Evolutionary conservation across 1,284 basidiomycete species (phyloP).

Genomic region (Trametes sp.): DNA sequence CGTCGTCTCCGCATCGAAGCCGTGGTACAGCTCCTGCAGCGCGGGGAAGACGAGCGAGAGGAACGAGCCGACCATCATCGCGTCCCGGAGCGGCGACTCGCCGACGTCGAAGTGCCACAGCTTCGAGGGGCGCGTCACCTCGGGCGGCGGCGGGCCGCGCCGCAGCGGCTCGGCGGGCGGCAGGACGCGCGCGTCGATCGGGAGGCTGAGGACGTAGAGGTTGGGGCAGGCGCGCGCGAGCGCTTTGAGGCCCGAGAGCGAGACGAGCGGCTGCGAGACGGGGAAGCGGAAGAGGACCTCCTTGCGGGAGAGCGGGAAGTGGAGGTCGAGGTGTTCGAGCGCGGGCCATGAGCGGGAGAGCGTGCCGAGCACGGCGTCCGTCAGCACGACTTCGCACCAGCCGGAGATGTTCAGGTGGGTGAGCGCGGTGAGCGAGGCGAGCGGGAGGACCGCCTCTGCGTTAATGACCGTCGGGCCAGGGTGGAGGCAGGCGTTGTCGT

Average conservation of each 20-base stretch:
- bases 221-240: background rate
- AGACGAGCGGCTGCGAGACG: background rate
- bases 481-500: background rate
- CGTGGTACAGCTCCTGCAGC: background rate
- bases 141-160: background rate
- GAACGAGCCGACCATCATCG: background rate
- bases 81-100: background rate
- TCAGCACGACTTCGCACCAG: background rate
- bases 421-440: background rate
- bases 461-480: background rate
- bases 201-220: background rate
- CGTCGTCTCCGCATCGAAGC: background rate
- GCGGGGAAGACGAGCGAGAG: background rate
- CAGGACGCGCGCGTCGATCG: constrained; percentile 1
- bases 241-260: background rate
- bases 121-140: background rate
- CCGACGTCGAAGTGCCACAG: background rate
- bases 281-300: background rate
- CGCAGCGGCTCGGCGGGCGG: background rate
- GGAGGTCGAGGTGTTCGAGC: background rate
- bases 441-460: background rate
- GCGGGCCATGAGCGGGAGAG: background rate
- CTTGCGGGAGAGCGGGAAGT: background rate
- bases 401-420: background rate
- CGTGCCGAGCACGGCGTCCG: background rate